Percentiles rank a stretch among this genome's conserved stretches.
These are phyloP conservation scores for Ustulina deusta DNA, from an alignment of 2,329 filamentous ascomycete species.

Conservation along the genomic window DNA sequence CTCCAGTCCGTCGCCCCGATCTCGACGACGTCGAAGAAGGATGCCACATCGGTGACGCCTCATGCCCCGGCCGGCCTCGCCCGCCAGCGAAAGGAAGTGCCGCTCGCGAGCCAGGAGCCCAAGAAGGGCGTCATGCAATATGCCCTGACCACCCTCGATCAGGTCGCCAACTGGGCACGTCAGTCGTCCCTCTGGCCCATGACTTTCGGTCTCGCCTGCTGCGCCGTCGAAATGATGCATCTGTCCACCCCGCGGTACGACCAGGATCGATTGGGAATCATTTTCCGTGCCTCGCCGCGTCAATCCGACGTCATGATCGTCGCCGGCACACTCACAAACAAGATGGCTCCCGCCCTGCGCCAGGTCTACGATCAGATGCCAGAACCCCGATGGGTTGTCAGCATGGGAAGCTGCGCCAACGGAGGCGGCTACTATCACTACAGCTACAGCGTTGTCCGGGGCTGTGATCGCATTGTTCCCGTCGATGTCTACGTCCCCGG, in stretches of 20 bases:
- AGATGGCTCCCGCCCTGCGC: constrained; percentile 91
- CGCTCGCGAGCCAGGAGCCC: constrained; percentile 80
- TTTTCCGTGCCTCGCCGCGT: constrained; percentile 88
- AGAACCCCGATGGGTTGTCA: constrained; percentile 86
- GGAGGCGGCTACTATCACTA: constrained; percentile 91
- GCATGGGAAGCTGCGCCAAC: constrained; percentile 87
- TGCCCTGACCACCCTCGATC: constrained; percentile 84
- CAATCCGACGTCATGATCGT: constrained; percentile 96
- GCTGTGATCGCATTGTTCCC: constrained; percentile 81
- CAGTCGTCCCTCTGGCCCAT: constrained; percentile 90
- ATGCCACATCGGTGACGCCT: constrained; percentile 68
- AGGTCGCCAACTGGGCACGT: constrained; percentile 85
- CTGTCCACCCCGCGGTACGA: constrained; percentile 89
- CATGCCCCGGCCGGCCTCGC: constrained; percentile 67
- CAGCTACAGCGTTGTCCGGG: constrained; percentile 80
- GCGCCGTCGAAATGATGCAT: constrained; percentile 94
- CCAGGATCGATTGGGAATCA: constrained; percentile 88
- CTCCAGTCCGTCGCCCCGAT: constrained; percentile 73
- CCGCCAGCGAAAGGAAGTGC: constrained; percentile 76
- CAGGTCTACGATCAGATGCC: constrained; percentile 98
- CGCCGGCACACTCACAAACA: constrained; percentile 92
- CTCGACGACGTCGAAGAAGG: constrained; percentile 73
- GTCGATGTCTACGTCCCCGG: constrained; percentile 85
- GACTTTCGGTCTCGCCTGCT: constrained; percentile 90
- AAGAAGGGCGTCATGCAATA: constrained; percentile 87